Evolutionary conservation across 2,329 filamentous ascomycete species (phyloP), one percentile per base, ranked within the genome.

Genomic region (Calonectria pseudoreteaudii): DNA sequence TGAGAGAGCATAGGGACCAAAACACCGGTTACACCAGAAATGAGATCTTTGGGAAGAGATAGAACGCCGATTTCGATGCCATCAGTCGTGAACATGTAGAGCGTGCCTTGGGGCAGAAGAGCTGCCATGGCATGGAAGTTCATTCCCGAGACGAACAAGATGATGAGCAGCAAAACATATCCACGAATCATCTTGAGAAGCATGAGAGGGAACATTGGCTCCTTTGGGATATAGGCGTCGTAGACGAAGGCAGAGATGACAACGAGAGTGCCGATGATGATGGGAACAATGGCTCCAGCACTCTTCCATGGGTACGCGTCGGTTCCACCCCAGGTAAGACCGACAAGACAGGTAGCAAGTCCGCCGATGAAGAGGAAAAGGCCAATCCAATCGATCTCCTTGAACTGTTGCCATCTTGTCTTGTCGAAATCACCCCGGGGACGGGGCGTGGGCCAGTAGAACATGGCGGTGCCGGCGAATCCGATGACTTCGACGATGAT

Each of bases 21-120:
- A 10, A 60, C 56, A 20, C 56, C 56, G 4, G 56, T 60, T 3
- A 60, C n/a, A 2, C 56, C 56, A 18, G 56, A 60, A 20, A 60
- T 60, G 4, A 60, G 56, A 41, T 60, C 56, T 11, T 60, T 60
- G 36, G 56, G 56, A 4, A 60, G 34, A 4, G 56, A 60, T 2
- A 60, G 23, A 1, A 60, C 18, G 7, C 56, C 56, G 13, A 60
- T 60, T 3, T 76, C 44, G 9, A 76, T 75, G 0, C 70, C 71
- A 1, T 76, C 74, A 0, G 73, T 71, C 0, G 73, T 75, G 31
- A 76, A 76, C 74, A 76, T 76, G 9, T 73, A 76, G 0, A 76
- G 70, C 0, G 74, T 68, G 4, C 74, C 74, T 13, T 76, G 74
- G 0, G 74, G 74, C 0, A 76, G 44, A 0, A 76, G 64, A 34